phyloP scores from a whole-genome alignment of 2,329 filamentous ascomycete species.

The Cladosporium sp. region DNA sequence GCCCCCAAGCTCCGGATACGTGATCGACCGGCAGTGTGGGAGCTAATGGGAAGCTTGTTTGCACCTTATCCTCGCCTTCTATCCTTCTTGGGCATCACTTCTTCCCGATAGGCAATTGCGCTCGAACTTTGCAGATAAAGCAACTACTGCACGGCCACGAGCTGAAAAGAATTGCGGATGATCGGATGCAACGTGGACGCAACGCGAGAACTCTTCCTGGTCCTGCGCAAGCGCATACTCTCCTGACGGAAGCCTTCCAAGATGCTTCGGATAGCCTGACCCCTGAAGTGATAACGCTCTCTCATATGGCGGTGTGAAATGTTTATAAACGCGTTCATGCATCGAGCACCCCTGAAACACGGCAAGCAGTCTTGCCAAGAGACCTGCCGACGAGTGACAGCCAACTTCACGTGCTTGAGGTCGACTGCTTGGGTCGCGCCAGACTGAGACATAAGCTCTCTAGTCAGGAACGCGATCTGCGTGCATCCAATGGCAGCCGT shows the following conservation, averaged over 20 bases:
- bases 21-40: background rate
- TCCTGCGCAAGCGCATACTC: too few species aligned
- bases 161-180: background rate
- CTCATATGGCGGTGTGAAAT: conserved; percentile 1
- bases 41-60: background rate
- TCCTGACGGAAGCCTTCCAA: too few species aligned
- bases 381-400: background rate
- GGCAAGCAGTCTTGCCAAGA: background rate
- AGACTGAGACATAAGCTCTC: background rate
- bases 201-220: too few species aligned
- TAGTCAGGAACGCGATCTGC: conserved; percentile 10
- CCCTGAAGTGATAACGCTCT: background rate
- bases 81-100: background rate
- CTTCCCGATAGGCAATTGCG: background rate
- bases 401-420: background rate
- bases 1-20: background rate
- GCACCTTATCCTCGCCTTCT: background rate
- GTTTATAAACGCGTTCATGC: background rate
- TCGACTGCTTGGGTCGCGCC: background rate
- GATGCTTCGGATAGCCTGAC: background rate
- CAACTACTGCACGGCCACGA: background rate
- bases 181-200: background rate
- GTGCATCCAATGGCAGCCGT: background rate
- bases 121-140: background rate
- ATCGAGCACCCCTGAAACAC: background rate